These are phyloP conservation scores for Colletotrichum falcatum DNA, from an alignment of 2,329 filamentous ascomycete genomes.

Conservation along the genomic window DNA sequence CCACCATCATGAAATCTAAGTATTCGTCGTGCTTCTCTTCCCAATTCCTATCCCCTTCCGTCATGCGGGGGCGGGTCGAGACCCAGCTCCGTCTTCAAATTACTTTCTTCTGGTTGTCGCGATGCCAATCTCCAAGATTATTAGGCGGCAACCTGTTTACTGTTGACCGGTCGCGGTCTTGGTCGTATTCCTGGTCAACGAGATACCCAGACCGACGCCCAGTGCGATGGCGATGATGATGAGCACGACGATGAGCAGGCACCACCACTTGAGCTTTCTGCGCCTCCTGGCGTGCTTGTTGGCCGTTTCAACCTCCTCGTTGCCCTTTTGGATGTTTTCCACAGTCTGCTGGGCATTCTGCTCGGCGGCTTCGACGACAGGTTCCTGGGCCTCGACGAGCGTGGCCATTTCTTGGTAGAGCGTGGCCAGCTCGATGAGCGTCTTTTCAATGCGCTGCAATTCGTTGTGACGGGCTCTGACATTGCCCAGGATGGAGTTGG, in stretches of 20 bases:
- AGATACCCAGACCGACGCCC: constrained; percentile 66
- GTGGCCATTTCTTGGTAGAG: constrained; percentile 82
- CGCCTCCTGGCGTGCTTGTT: constrained; percentile 74
- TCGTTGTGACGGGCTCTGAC: constrained; percentile 87
- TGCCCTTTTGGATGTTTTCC: constrained; percentile 75
- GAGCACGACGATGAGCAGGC: constrained; percentile 70
- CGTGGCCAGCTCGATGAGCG: constrained; percentile 74
- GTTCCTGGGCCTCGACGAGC: constrained; percentile 79
- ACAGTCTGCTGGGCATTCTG: constrained; percentile 74
- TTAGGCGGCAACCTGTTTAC: not conserved
- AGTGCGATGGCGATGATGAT: constrained; percentile 68
- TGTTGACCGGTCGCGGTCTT: constrained; percentile 8
- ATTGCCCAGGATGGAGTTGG: constrained; percentile 78
- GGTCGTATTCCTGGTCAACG: constrained; percentile 22
- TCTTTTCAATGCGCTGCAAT: constrained; percentile 83
- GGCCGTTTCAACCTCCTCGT: constrained; percentile 75
- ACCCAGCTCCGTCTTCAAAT: not conserved
- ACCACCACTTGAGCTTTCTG: constrained; percentile 87
- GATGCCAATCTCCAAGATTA: not conserved
- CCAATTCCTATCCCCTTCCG: constrained; percentile 18
- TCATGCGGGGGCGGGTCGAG: not conserved
- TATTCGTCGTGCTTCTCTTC: constrained; percentile 26
- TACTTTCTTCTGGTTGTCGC: not conserved
- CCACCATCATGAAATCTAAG: constrained; percentile 40
- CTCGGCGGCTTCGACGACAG: constrained; percentile 71